phyloP scores from a whole-genome alignment of 2,329 filamentous ascomycete species.

The Venturia oleaginea region DNA sequence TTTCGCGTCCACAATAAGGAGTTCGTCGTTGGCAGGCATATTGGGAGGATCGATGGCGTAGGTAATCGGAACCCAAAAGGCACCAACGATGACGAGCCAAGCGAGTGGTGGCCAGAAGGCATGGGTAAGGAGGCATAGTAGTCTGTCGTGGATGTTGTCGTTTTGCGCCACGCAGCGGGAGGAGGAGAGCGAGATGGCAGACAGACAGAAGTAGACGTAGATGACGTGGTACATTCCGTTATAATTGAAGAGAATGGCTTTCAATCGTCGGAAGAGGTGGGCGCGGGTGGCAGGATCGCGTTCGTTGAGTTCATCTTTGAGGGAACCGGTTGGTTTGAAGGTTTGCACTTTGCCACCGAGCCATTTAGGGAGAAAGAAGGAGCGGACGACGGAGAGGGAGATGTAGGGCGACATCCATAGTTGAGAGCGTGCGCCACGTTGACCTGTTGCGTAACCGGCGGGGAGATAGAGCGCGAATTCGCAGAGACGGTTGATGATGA shows the following conservation, averaged over 20 bases:
- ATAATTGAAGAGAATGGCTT: slow-evolving; percentile 15
- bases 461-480: slow-evolving; percentile 15
- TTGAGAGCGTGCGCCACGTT: slow-evolving; percentile 16
- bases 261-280: slow-evolving; percentile 13
- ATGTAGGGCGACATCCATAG: slow-evolving; percentile 18
- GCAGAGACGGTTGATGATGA: slow-evolving; percentile 15
- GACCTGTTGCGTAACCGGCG: slow-evolving; percentile 16
- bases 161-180: slow-evolving; percentile 8
- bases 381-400: slow-evolving; percentile 17
- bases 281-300: slow-evolving; percentile 15
- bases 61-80: slow-evolving; percentile 36
- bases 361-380: slow-evolving; percentile 18
- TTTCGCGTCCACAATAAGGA: slow-evolving; percentile 47
- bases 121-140: slow-evolving; percentile 16
- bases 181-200: slow-evolving; percentile 10
- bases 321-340: slow-evolving; percentile 16
- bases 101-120: slow-evolving; percentile 16
- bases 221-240: slow-evolving; percentile 14
- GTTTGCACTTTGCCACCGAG: slow-evolving; percentile 16
- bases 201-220: slow-evolving; percentile 15
- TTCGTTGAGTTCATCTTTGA: slow-evolving; percentile 17
- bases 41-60: slow-evolving; percentile 53
- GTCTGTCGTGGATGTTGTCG: slow-evolving; percentile 8
- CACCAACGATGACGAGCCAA: slow-evolving; percentile 16
- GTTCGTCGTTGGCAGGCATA: slow-evolving; percentile 48